Conservation (phyloP, 306 rosid genomes). For the Mucuna pruriens region DNA sequence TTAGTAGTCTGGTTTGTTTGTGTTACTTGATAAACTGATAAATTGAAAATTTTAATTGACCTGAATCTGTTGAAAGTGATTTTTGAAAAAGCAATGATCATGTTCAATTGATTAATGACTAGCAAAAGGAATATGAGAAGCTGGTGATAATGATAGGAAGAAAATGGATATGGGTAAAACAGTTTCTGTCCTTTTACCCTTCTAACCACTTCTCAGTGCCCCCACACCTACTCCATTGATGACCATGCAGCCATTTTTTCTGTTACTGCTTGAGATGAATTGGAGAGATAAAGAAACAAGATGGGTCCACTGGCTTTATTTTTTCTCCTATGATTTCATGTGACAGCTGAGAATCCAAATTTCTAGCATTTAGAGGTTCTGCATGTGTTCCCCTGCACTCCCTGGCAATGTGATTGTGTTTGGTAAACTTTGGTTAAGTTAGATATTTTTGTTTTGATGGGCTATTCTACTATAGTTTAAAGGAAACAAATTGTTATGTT, state of each 20-base stretch:
- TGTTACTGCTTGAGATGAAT: background rate
- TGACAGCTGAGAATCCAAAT: background rate
- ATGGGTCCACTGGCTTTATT: background rate
- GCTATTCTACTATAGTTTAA: background rate
- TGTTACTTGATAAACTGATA: background rate
- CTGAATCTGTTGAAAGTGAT: background rate
- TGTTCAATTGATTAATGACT: background rate
- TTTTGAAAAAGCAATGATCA: background rate
- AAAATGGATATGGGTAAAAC: background rate
- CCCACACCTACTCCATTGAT: background rate
- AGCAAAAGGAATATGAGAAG: background rate
- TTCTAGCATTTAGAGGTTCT: background rate
- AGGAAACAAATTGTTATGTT: background rate
- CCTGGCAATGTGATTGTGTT: background rate
- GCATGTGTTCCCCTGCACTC: conserved; percentile 11
- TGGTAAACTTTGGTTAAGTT: background rate
- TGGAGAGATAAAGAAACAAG: background rate
- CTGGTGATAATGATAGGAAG: background rate
- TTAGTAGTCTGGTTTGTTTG: background rate
- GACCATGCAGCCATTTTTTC: background rate
- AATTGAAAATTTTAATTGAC: background rate
- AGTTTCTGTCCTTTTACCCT: background rate
- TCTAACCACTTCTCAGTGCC: background rate
- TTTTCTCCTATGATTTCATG: background rate
- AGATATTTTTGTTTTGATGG: background rate